A percentile compares a stretch with the other conserved stretches of the same genome.
These are phyloP conservation scores for Circinella umbellata DNA, from an alignment of 371 early-diverging fungal genomes.

Conservation along the genomic window DNA sequence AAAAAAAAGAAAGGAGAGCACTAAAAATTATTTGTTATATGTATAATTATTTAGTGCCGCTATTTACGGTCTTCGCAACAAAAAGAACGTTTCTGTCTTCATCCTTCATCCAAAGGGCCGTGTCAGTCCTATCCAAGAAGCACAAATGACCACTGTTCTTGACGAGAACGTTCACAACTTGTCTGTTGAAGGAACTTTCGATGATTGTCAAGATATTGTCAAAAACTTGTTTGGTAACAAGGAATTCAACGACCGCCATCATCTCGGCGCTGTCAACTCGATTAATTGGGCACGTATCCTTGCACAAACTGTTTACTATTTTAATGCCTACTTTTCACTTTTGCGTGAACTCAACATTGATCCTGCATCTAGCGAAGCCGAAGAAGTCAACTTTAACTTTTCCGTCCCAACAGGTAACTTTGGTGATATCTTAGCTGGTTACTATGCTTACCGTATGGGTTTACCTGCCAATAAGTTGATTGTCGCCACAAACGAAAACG, in stretches of 20 bases:
- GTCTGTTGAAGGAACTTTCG: slow-evolving; percentile 93
- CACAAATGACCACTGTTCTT: slow-evolving; percentile 96
- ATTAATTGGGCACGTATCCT: slow-evolving; percentile 98
- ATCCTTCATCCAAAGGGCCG: slow-evolving; percentile 92
- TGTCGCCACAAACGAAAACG: slow-evolving; percentile 95
- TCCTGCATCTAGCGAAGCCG: slow-evolving; percentile 51
- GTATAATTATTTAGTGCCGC: slow-evolving; percentile 77
- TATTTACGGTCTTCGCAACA: slow-evolving; percentile 94
- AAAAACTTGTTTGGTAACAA: slow-evolving; percentile 87
- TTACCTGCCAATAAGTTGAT: slow-evolving; percentile 84
- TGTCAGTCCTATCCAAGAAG: slow-evolving; percentile 94
- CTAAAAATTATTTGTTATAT: slow-evolving; percentile 12
- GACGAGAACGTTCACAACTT: slow-evolving; percentile 94
- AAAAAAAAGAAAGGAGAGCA: slow-evolving; percentile 1
- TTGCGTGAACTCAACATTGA: slow-evolving; percentile 61
- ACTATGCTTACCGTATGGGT: slow-evolving; percentile 91
- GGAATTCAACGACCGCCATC: slow-evolving; percentile 75
- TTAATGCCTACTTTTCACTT: slow-evolving; percentile 85
- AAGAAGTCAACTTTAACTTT: slow-evolving; percentile 70
- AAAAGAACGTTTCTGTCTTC: slow-evolving; percentile 90
- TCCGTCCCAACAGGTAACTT: slow-evolving; percentile 99
- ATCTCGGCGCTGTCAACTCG: slow-evolving; percentile 96
- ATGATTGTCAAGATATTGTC: slow-evolving; percentile 95
- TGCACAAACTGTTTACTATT: slow-evolving; percentile 95
- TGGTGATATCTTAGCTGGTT: slow-evolving; percentile 97